phyloP scores from a whole-genome alignment of 495 filamentous ascomycete species.

The Mytilinidion resinicola region DNA sequence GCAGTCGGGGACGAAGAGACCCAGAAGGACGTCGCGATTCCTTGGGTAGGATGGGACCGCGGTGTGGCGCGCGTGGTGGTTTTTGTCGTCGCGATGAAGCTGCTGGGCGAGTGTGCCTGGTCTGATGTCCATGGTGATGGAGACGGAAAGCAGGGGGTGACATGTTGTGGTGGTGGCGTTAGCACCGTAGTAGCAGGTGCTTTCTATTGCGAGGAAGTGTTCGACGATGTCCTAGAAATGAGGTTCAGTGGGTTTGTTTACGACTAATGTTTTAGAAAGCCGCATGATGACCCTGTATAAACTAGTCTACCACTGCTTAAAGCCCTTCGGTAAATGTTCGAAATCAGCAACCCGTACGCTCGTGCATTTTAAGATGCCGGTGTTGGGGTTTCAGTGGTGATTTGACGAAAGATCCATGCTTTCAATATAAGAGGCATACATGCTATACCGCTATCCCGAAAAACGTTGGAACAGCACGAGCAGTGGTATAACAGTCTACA shows the following conservation, averaged over 20 bases:
- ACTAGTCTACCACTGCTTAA: no score
- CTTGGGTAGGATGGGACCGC: neutral
- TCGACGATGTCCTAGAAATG: neutral
- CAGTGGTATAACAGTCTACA: no score
- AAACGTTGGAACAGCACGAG: no score
- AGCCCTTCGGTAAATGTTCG: no score
- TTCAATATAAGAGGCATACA: no score
- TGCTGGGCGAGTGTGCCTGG: neutral
- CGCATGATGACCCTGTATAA: no score
- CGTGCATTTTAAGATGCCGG: no score
- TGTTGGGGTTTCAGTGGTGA: no score
- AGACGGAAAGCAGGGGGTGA: neutral
- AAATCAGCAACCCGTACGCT: no score
- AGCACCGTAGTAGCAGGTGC: neutral
- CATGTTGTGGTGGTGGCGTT: neutral
- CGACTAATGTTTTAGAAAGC: neutral
- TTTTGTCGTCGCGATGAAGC: neutral
- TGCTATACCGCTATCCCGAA: no score
- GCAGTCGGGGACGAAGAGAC: neutral
- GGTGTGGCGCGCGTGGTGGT: neutral
- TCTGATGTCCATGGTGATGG: neutral
- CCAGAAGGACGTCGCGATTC: neutral
- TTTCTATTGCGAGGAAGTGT: neutral
- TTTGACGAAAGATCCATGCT: no score
- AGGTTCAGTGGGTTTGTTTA: neutral